Base-by-base conservation (phyloP, 2,329 filamentous ascomycete genomes). In the Monosporascus sp. region DNA sequence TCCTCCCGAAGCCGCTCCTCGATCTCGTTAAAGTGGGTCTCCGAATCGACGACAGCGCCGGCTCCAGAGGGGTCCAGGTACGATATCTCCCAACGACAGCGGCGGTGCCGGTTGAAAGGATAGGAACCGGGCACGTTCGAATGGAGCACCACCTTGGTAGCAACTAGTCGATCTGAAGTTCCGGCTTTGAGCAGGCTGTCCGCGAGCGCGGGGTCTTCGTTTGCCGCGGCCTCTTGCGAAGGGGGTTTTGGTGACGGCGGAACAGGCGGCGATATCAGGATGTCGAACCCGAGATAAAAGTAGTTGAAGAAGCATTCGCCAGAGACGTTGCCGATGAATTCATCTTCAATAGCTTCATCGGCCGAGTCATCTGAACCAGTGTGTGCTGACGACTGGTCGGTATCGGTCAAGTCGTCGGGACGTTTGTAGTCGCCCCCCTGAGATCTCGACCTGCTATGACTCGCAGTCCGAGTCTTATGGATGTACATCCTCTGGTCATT, bases 251-350 rank as follows among this genome's bases (percentile, higher is more conserved):
- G 81, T 0, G 87, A 89, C 4, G 87, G 77, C 5, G 78, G 68
- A 0, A 82, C 84, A 0, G 89, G 87, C 31, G 85, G 84, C 1
- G 93, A 96, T n/a, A 99, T 82, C 5, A 97, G 79, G 9, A 97
- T 82, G 69, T 99, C 94, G 65, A 99, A 95, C 2, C 94, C 94
- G 57, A 96, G 86, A 60, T 93, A 88, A 67, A 97, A 99, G 69
- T 99, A 99, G 69, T 97, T 97, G 72, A 94, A 97, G 68, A 97
- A 99, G 59, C 87, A 91, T 67, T 95, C 90, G 4, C 84, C 81
- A 1, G 85, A 82, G 3, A 85, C 60, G 68, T 78, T 74, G 58
- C 76, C 74, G 1, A 75, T 73, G 3, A 74, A 67, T 31, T 82
- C 80, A 31, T 85, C 84, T 44, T 83, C 80, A 17, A 83, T 68